phyloP scores from a whole-genome alignment of 495 filamentous ascomycete species.

The Daldinia loculata region DNA sequence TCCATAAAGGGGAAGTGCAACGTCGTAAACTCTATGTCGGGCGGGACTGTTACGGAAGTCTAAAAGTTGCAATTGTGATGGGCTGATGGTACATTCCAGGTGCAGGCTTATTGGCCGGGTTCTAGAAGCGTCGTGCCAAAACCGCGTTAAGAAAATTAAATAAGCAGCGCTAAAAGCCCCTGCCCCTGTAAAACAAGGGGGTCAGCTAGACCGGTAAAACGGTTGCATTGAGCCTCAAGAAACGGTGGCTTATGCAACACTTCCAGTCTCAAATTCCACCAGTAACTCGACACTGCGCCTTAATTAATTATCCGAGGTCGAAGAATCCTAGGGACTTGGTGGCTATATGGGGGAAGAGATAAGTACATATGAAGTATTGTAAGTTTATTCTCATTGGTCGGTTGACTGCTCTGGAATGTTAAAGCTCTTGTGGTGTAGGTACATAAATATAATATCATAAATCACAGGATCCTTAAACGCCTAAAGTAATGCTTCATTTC shows the following conservation, averaged over 20 bases:
- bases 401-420: conserved; percentile 10
- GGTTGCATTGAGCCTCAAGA: conserved; percentile 39
- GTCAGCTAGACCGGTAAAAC: conserved; percentile 18
- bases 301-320: too few relatives aligned
- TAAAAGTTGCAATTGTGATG: conserved; percentile 4
- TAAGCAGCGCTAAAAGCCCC: conserved; percentile 12
- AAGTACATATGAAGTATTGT: conserved; percentile 2
- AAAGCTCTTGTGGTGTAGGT: conserved; percentile 24
- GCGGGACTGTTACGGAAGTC: conserved; percentile 1
- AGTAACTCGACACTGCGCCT: conserved; percentile 3
- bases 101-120: conserved; percentile 26
- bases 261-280: conserved; percentile 31
- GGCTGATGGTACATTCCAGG: conserved; percentile 35
- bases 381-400: conserved; percentile 19
- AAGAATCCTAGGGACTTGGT: too few relatives aligned
- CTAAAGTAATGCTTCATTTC: conserved; percentile 26
- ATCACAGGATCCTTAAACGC: conserved; percentile 26
- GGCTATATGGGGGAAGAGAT: neutral
- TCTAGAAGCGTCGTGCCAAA: neutral
- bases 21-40: conserved; percentile 28
- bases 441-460: conserved; percentile 17
- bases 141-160: conserved; percentile 6
- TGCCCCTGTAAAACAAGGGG: conserved; percentile 40
- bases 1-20: conserved; percentile 10
- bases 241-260: conserved; percentile 39